phyloP scores from a whole-genome alignment of 2,329 filamentous ascomycete genomes.

The Periconia macrospinosa region DNA sequence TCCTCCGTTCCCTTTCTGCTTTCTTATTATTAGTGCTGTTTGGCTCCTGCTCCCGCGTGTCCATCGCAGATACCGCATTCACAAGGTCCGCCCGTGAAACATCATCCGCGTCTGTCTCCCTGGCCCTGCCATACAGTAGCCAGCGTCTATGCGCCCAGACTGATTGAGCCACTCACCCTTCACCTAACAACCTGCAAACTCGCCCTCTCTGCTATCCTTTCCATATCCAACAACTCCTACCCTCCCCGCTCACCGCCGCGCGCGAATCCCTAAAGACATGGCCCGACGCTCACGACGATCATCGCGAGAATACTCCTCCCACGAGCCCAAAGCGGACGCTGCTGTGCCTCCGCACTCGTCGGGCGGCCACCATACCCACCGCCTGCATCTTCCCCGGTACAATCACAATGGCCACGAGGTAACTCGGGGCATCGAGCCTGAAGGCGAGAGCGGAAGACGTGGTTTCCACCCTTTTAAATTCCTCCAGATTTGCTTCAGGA shows the following conservation, averaged over 20 bases:
- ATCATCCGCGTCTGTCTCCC: background rate
- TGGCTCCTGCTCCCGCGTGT: background rate
- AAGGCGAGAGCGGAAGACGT: conserved; percentile 69
- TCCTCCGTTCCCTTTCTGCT: background rate
- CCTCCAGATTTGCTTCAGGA: conserved; percentile 64
- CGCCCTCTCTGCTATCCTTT: background rate
- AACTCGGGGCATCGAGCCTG: conserved; percentile 47
- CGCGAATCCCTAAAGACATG: conserved; percentile 3
- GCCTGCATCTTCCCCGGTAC: conserved; percentile 34
- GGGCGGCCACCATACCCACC: conserved; percentile 10
- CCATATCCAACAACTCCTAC: background rate
- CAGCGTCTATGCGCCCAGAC: background rate
- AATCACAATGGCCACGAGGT: conserved; percentile 51
- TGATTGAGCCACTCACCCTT: background rate
- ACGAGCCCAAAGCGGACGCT: conserved; percentile 24
- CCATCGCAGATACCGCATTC: background rate
- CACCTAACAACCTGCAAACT: background rate
- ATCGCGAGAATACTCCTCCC: conserved; percentile 23
- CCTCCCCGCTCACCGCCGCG: background rate
- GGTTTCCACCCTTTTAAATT: conserved; percentile 68
- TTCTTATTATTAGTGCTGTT: background rate
- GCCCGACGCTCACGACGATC: conserved; percentile 11
- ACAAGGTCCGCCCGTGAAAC: background rate
- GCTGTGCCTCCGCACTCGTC: conserved; percentile 13
- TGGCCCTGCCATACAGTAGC: background rate